A percentile compares a stretch with the other conserved stretches of the same genome.
Conservation (phyloP, 2,329 filamentous ascomycete species). For the Diaporthe eres region DNA sequence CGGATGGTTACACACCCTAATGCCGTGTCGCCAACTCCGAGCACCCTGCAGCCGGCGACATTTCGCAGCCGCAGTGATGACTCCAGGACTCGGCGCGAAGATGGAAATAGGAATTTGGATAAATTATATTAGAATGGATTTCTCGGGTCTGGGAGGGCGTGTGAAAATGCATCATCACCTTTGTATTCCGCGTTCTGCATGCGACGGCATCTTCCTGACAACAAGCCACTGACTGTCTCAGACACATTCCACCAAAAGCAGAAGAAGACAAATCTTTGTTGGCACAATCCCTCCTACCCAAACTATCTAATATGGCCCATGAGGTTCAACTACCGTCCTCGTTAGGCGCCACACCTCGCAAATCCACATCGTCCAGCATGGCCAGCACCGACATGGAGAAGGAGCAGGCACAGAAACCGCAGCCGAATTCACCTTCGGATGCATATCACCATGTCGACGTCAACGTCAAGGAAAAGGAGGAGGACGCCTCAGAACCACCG, state of each 20-base stretch:
- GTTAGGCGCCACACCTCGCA: neutral
- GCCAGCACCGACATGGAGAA: constrained; percentile 14
- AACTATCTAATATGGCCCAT: neutral
- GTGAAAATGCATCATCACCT: neutral
- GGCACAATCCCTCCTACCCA: no score
- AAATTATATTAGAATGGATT: neutral
- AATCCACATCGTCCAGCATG: neutral
- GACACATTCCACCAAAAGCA: constrained; percentile 11
- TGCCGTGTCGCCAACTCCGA: constrained; percentile 21
- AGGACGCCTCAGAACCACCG: neutral
- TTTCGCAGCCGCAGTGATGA: neutral
- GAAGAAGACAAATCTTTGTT: neutral
- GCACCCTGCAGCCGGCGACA: neutral
- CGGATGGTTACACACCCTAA: neutral
- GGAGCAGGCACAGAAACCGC: neutral
- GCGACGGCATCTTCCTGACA: neutral
- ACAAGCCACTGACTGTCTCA: constrained; percentile 1
- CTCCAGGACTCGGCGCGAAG: neutral
- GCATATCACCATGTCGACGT: constrained; percentile 3
- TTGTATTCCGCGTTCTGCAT: neutral
- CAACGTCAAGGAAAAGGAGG: neutral
- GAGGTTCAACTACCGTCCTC: neutral
- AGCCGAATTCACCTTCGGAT: neutral
- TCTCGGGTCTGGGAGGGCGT: neutral
- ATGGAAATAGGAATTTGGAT: neutral